phyloP scores from a whole-genome alignment of 2,329 filamentous ascomycete genomes.

The Aspergillus persii region DNA sequence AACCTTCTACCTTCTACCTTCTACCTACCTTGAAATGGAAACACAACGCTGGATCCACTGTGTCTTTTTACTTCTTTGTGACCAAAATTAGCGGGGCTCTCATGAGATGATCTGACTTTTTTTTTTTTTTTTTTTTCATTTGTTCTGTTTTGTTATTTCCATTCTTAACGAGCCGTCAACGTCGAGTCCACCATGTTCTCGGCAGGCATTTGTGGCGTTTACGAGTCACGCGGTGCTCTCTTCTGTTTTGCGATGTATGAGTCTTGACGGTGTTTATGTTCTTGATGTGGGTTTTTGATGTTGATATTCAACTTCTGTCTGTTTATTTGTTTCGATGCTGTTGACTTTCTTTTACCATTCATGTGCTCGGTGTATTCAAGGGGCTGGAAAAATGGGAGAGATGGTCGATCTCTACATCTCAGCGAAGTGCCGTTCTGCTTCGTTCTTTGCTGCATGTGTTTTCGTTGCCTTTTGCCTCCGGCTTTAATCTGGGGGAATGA shows the following conservation, averaged over 20 bases:
- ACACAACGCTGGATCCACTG: neutral
- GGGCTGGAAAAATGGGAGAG: neutral
- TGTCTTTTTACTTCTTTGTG: neutral
- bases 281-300: conserved; percentile 7
- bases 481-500: neutral
- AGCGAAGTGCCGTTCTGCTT: conserved; percentile 15
- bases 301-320: conserved; percentile 11
- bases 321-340: conserved; percentile 9
- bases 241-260: conserved; percentile 17
- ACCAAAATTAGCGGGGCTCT: neutral
- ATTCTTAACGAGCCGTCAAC: neutral
- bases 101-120: conserved; percentile 1
- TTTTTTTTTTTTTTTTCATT: conserved; percentile 3
- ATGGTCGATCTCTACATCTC: conserved; percentile 1
- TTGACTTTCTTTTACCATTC: neutral
- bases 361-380: conserved; percentile 22
- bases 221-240: conserved; percentile 9
- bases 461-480: conserved; percentile 13
- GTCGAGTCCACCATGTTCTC: neutral
- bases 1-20: neutral
- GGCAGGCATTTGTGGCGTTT: conserved; percentile 13
- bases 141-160: neutral
- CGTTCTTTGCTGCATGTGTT: conserved; percentile 11
- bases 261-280: conserved; percentile 15
- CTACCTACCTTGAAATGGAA: neutral